Evolutionary conservation across 495 filamentous ascomycete species (phyloP).

Genomic region (Talaromyces proteolyticus): DNA sequence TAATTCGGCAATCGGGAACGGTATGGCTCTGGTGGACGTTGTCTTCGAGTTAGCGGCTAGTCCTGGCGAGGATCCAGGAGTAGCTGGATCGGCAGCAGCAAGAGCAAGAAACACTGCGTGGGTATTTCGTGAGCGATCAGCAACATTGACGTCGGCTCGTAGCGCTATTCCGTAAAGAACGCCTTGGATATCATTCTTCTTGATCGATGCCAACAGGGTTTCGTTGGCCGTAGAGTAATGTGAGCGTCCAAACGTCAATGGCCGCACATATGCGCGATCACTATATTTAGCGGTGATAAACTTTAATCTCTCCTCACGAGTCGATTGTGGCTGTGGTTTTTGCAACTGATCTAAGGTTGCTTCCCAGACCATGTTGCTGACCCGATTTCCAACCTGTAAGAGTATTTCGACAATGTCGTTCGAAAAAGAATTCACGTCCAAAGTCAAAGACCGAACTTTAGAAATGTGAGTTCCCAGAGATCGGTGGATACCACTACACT

Average conservation of each 20-base stretch:
- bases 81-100: conserved; percentile 86
- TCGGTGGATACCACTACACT: conserved; percentile 96
- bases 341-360: conserved; percentile 64
- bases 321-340: conserved; percentile 71
- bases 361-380: conserved; percentile 97
- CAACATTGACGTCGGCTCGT: conserved; percentile 77
- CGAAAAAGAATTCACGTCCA: conserved; percentile 93
- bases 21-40: conserved; percentile 30
- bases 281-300: conserved; percentile 97
- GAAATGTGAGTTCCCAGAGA: conserved; percentile 97
- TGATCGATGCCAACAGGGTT: conserved; percentile 86
- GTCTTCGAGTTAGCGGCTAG: conserved; percentile 19
- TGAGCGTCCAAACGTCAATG: conserved; percentile 67
- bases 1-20: conserved; percentile 87
- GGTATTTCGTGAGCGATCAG: conserved; percentile 81
- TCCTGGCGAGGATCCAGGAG: conserved; percentile 47
- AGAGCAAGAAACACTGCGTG: conserved; percentile 88
- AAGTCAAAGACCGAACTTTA: conserved; percentile 90
- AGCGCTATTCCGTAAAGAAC: conserved; percentile 89
- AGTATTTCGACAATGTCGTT: conserved; percentile 95
- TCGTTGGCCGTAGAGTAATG: conserved; percentile 80
- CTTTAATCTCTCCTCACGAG: conserved; percentile 78
- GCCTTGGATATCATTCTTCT: conserved; percentile 86
- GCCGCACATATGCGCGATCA: conserved; percentile 72
- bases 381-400: conserved; percentile 83